Conservation (phyloP, 2,329 filamentous ascomycete species). For the Albifimbria verrucaria region DNA sequence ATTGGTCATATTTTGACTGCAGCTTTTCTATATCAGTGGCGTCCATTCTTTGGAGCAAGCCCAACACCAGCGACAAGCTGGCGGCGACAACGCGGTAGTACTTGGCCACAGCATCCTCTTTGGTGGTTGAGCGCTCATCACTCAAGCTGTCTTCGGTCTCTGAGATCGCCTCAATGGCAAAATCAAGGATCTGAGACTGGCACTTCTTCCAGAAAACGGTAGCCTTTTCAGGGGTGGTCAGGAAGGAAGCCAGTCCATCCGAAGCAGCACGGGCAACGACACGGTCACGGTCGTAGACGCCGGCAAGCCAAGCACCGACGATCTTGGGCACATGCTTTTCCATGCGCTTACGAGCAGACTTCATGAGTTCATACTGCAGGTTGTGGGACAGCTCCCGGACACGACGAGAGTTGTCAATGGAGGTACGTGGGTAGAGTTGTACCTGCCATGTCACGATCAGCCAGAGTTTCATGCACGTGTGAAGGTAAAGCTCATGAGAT, state of each 20-base stretch:
- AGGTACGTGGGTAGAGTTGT: slow-evolving; percentile 80
- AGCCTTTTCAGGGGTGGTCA: slow-evolving; percentile 77
- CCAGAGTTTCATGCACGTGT: too few species aligned
- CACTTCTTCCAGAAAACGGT: slow-evolving; percentile 76
- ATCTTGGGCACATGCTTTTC: slow-evolving; percentile 74
- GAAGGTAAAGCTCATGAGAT: too few species aligned
- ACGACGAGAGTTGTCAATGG: slow-evolving; percentile 83
- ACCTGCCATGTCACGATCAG: slow-evolving; percentile 47
- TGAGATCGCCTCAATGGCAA: slow-evolving; percentile 73
- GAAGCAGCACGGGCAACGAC: slow-evolving; percentile 72
- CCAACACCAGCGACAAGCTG: slow-evolving; percentile 52
- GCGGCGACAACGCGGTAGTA: slow-evolving; percentile 70
- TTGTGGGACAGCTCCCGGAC: slow-evolving; percentile 84
- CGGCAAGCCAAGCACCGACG: slow-evolving; percentile 87
- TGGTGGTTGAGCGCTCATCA: slow-evolving; percentile 79
- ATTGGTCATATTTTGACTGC: slow-evolving; percentile 57
- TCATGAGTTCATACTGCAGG: slow-evolving; percentile 62
- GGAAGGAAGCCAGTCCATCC: slow-evolving; percentile 71
- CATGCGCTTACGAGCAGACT: slow-evolving; percentile 73
- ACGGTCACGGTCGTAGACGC: slow-evolving; percentile 81
- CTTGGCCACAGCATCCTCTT: slow-evolving; percentile 82
- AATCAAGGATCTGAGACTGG: slow-evolving; percentile 76
- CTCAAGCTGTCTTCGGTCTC: slow-evolving; percentile 82
- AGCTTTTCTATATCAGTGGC: slow-evolving; percentile 56
- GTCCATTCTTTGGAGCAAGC: slow-evolving; percentile 48